Base-by-base conservation (phyloP, 2,329 filamentous ascomycete species). In the Epichloe bromicola region DNA sequence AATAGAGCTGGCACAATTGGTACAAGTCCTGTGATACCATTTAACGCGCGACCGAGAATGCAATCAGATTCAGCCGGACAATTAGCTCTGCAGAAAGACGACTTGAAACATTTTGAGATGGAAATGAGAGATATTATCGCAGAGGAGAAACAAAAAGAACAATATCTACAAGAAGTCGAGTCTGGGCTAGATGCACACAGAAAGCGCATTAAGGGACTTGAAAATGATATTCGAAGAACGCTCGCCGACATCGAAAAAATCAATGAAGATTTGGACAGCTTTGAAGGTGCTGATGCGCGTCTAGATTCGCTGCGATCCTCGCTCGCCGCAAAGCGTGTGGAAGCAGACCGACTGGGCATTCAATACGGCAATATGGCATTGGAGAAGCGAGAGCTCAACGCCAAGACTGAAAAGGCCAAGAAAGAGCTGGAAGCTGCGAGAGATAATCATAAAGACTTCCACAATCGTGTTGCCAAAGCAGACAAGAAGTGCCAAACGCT, bases 1-100 rank as follows among this genome's bases (percentile, higher is more conserved):
- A 68, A 64, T 49, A 68, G 69, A 15, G 65, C 61, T 8, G 67
- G 69, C 14, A 65, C 64, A n/a, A 69, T 66, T 41, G 65, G 63
- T 63, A 75, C 53, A 53, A 74, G 64, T 11, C 69, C 70, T 5
- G 56, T 70, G 5, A 64, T 71, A 7, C 73, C 75, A 15, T 80
- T 71, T 56, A 65, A 61, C 1, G 72, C 76, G 39, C 69, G 67
- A 10, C 73, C 85, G 23, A 80, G 89, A n/a, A 94, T 95, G 81
- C 85, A 84, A 61, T 83, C 86, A 1, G 86, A 95, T 61, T 73
- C 79, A 26, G 83, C 79, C 51, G 78, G 77, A 17, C 85, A 88
- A 60, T 75, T 90, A 40, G 61, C 64, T 6, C 66, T 76, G 14
- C 72, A 76, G 43, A 68, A 69, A 52, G 73, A 79, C 26, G 67